Percentiles rank a stretch among this genome's conserved stretches.
phyloP scores from a whole-genome alignment of 2,329 filamentous ascomycete genomes.

The Didymella sp. region DNA sequence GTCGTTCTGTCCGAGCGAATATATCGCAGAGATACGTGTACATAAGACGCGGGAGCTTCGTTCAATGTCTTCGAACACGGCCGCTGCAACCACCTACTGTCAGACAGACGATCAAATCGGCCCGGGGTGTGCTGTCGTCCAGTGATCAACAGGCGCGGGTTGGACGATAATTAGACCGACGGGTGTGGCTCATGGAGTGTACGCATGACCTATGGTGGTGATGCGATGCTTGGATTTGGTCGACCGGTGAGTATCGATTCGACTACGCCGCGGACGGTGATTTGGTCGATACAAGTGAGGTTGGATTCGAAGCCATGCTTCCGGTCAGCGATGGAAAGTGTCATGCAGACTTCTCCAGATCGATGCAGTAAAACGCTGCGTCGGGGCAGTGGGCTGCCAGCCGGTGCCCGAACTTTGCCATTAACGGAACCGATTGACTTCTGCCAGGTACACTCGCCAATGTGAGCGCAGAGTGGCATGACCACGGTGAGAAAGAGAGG shows the following conservation, averaged over 20 bases:
- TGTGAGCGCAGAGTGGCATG: slow-evolving; percentile 18
- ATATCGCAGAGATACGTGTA: not conserved
- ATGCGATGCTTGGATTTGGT: slow-evolving; percentile 19
- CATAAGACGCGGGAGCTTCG: not conserved
- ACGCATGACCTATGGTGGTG: slow-evolving; percentile 25
- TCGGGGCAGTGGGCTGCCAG: slow-evolving; percentile 8
- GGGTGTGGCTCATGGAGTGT: slow-evolving; percentile 23
- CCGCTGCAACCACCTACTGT: not conserved
- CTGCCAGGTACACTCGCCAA: slow-evolving; percentile 22
- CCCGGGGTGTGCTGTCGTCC: not conserved
- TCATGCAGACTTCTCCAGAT: slow-evolving; percentile 12
- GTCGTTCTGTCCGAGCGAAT: not conserved
- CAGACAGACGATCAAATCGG: not conserved
- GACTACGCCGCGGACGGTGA: slow-evolving; percentile 2
- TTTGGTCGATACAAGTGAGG: slow-evolving; percentile 7
- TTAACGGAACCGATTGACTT: slow-evolving; percentile 14
- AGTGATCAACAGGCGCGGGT: not conserved
- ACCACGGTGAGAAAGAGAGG: not conserved
- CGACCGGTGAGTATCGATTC: slow-evolving; percentile 30
- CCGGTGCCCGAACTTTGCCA: slow-evolving; percentile 20
- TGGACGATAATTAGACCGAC: slow-evolving; percentile 6
- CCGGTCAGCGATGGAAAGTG: slow-evolving; percentile 29
- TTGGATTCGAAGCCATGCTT: slow-evolving; percentile 17
- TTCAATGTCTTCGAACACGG: not conserved
- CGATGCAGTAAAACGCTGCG: slow-evolving; percentile 7